These are phyloP conservation scores for Malassezia japonica DNA, from an alignment of 1,284 basidiomycete genomes.

Conservation along the genomic window DNA sequence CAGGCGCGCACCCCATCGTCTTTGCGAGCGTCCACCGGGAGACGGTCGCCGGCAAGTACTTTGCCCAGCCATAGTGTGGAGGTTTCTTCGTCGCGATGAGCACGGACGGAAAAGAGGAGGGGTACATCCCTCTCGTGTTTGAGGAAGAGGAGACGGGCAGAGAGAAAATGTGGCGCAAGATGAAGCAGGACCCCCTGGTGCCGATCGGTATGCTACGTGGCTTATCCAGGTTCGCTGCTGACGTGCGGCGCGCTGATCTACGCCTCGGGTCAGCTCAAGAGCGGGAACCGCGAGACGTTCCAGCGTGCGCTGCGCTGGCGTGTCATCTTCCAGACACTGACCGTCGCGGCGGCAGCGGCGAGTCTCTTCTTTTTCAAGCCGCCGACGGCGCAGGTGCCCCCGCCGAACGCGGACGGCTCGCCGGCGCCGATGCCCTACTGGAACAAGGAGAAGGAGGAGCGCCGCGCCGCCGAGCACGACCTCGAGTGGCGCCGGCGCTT, in stretches of 20 bases:
- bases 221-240: constrained; percentile 28
- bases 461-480: not conserved
- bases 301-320: constrained; percentile 44
- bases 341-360: constrained; percentile 36
- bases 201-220: constrained; percentile 36
- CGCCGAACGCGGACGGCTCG: constrained; percentile 20
- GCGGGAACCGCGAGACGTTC: constrained; percentile 40
- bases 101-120: not conserved
- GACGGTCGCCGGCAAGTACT: constrained; percentile 10
- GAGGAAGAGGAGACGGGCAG: constrained; percentile 4
- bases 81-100: not conserved
- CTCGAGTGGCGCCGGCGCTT: constrained; percentile 9
- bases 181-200: constrained; percentile 43
- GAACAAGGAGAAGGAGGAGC: constrained; percentile 14
- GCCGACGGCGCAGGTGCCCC: constrained; percentile 17
- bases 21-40: constrained; percentile 1
- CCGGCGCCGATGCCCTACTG: constrained; percentile 2
- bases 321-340: constrained; percentile 43
- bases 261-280: constrained; percentile 38
- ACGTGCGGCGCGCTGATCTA: constrained; percentile 39
- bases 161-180: constrained; percentile 38
- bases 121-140: not conserved
- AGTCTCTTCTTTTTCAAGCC: constrained; percentile 35
- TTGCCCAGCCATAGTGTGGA: constrained; percentile 8
- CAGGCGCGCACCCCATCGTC: not conserved